Evolutionary conservation across 768 basidiomycete genomes (phyloP).

Genomic region (Lactarius evosmus): DNA sequence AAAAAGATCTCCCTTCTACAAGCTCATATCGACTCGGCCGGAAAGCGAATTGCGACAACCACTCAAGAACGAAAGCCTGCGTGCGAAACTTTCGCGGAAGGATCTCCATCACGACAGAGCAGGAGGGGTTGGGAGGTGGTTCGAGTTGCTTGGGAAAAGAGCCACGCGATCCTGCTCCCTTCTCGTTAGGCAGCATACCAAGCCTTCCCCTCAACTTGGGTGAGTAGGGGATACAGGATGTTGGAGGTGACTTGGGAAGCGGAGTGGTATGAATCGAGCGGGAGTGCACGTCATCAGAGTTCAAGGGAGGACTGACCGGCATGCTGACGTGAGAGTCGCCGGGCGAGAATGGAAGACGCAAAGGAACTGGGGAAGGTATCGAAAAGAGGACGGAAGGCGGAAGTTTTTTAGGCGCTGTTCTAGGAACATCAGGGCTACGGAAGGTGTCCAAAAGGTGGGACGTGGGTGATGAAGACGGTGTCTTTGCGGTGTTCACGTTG

Average conservation of each 20-base stretch:
- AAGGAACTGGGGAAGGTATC: background rate
- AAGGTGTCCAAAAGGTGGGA: background rate
- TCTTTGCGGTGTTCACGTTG: background rate
- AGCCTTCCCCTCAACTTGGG: slow-evolving; percentile 9
- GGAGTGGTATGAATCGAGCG: background rate
- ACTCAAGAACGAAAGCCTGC: slow-evolving; percentile 38
- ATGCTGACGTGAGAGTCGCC: background rate
- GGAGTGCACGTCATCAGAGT: background rate
- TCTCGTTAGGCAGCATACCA: slow-evolving; percentile 19
- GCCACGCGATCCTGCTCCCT: slow-evolving; percentile 12
- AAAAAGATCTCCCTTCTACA: slow-evolving; percentile 44
- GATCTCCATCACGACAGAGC: slow-evolving; percentile 56
- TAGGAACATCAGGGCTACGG: background rate
- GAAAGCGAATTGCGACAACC: slow-evolving; percentile 40
- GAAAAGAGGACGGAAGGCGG: background rate
- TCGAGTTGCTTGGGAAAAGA: slow-evolving; percentile 15
- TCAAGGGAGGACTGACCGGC: slow-evolving; percentile 1
- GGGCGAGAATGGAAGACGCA: background rate
- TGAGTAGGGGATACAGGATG: slow-evolving; percentile 4
- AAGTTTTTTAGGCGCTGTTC: background rate
- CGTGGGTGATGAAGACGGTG: background rate
- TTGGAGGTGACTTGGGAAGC: background rate
- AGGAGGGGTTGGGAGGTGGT: slow-evolving; percentile 42
- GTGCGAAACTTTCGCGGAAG: slow-evolving; percentile 50
- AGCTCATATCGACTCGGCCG: slow-evolving; percentile 21